Conservation (phyloP, 495 filamentous ascomycete species). For the Neurospora cerealis region DNA sequence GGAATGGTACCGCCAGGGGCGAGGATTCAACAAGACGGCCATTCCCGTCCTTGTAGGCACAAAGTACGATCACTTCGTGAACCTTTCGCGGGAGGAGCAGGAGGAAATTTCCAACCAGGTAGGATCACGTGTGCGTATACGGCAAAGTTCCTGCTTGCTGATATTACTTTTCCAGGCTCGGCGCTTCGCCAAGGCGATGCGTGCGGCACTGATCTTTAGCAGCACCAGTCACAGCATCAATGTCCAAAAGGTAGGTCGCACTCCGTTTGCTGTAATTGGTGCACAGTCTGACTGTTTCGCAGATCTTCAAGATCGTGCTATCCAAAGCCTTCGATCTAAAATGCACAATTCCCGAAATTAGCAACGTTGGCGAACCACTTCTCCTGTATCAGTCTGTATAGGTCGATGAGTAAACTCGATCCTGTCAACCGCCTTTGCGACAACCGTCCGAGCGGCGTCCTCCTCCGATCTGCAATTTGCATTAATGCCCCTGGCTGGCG, state of each 20-base stretch:
- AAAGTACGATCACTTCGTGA: constrained; percentile 98
- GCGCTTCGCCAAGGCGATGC: constrained; percentile 96
- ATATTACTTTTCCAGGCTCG: constrained; percentile 54
- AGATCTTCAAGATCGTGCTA: constrained; percentile 99
- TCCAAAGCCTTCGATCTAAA: constrained; percentile 98
- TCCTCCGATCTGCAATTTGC: not conserved
- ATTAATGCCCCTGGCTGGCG: not conserved
- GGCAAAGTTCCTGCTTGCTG: constrained; percentile 1
- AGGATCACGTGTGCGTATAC: not conserved
- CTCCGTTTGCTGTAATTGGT: not conserved
- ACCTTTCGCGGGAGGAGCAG: constrained; percentile 92
- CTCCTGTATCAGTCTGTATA: constrained; percentile 68
- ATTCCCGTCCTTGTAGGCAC: constrained; percentile 95
- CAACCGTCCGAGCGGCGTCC: not conserved
- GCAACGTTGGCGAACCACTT: constrained; percentile 93
- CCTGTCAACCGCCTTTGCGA: not conserved
- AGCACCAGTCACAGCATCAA: constrained; percentile 99
- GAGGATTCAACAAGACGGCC: constrained; percentile 98
- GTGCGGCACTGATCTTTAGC: constrained; percentile 92
- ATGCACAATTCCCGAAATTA: constrained; percentile 97
- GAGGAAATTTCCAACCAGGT: constrained; percentile 97
- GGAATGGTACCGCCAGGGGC: constrained; percentile 97
- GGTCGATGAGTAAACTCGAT: not conserved
- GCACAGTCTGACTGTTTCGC: not conserved
- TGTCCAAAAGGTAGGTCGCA: constrained; percentile 76